A percentile compares a stretch with the other conserved stretches of the same genome.
Evolutionary conservation across 345 rosid genomes (phyloP).

Genomic region (Eucalyptus pauciflora): DNA sequence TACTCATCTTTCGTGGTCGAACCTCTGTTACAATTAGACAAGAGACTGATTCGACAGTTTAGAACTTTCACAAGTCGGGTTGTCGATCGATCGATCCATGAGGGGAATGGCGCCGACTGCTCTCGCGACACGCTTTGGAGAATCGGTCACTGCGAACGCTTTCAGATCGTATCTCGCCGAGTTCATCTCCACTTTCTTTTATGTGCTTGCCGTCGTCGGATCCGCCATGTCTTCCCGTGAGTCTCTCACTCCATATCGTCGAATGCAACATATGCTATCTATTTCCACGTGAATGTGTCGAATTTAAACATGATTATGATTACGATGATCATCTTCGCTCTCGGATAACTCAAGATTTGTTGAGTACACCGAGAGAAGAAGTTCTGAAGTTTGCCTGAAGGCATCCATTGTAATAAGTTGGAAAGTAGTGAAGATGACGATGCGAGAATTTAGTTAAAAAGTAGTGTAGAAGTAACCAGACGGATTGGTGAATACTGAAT

Average conservation of each 20-base stretch:
- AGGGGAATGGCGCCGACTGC: constrained; percentile 41
- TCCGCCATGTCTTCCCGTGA: constrained; percentile 77
- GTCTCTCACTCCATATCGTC: neutral
- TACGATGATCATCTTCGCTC: neutral
- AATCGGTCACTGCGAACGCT: constrained; percentile 36
- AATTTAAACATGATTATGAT: neutral
- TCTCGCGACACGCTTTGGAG: constrained; percentile 24
- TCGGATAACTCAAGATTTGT: neutral
- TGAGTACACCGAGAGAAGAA: neutral
- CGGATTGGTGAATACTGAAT: neutral
- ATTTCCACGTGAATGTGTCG: neutral
- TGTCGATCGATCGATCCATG: neutral
- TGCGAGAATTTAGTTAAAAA: neutral
- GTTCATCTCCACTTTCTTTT: constrained; percentile 89
- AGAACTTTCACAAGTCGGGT: neutral
- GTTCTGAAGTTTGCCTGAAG: neutral
- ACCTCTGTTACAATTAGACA: neutral
- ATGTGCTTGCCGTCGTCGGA: constrained; percentile 70
- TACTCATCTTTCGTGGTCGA: neutral
- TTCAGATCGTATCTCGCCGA: constrained; percentile 70
- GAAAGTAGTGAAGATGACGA: neutral
- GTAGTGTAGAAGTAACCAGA: neutral
- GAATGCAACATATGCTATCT: neutral
- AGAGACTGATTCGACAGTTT: neutral
- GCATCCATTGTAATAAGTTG: neutral